Evolutionary conservation across 768 basidiomycete species (phyloP).

Genomic region (Pholiota microspora): DNA sequence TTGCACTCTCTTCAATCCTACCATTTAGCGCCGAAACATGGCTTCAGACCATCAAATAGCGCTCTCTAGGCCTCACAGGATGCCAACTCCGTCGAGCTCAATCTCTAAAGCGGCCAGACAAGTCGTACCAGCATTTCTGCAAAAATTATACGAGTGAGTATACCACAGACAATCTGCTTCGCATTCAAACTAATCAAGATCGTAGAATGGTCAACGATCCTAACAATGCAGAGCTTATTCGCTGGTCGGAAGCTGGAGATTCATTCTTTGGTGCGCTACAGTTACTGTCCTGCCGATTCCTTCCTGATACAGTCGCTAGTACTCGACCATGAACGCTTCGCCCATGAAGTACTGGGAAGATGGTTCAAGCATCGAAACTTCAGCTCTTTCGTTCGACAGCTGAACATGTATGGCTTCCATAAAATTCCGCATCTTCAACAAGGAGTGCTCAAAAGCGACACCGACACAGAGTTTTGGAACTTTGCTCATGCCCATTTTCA

Average conservation of each 20-base stretch:
- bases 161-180: slow-evolving; percentile 12
- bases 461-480: slow-evolving; percentile 84
- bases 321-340: slow-evolving; percentile 87
- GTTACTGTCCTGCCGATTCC: background rate
- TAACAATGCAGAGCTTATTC: slow-evolving; percentile 77
- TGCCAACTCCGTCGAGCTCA: slow-evolving; percentile 25
- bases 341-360: slow-evolving; percentile 82
- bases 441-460: slow-evolving; percentile 83
- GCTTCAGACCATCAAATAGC: slow-evolving; percentile 57
- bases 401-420: slow-evolving; percentile 97
- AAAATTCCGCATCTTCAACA: slow-evolving; percentile 95
- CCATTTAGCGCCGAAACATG: slow-evolving; percentile 28
- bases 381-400: slow-evolving; percentile 85
- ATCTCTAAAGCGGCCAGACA: slow-evolving; percentile 35
- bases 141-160: slow-evolving; percentile 88
- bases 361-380: slow-evolving; percentile 99
- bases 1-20: no score
- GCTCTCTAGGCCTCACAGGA: slow-evolving; percentile 41
- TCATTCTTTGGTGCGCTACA: slow-evolving; percentile 79
- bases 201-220: slow-evolving; percentile 89
- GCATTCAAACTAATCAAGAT: slow-evolving; percentile 4
- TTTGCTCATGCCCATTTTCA: slow-evolving; percentile 91
- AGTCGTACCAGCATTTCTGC: slow-evolving; percentile 76
- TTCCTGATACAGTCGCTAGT: slow-evolving; percentile 45
- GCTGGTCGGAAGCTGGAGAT: slow-evolving; percentile 90